Percentiles rank a stretch among this genome's conserved stretches.
Evolutionary conservation across 305 asterid genomes (phyloP).

Genomic region (Plantago rigida): DNA sequence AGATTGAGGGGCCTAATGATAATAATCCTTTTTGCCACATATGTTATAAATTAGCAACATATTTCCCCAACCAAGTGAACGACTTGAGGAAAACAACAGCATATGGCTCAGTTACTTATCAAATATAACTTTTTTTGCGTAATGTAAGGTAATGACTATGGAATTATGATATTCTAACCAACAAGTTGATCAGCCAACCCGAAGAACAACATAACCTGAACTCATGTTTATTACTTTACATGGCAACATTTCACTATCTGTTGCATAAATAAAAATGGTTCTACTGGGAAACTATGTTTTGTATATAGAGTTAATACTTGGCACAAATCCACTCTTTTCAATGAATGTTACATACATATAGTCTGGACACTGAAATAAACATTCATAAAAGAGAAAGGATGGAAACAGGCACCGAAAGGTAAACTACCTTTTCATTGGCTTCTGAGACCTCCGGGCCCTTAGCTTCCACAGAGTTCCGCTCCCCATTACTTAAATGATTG

Average conservation of each 20-base stretch:
- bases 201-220: conserved; percentile 8
- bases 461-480: conserved; percentile 34
- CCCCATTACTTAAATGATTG: conserved; percentile 51
- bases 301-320: no score
- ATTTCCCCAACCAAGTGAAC: conserved; percentile 14
- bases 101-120: background rate
- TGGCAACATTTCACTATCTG: background rate
- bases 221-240: background rate
- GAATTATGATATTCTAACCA: background rate
- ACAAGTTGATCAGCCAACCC: background rate
- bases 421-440: conserved; percentile 48
- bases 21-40: conserved; percentile 1
- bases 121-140: no score
- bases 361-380: background rate
- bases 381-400: background rate
- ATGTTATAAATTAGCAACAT: conserved; percentile 6
- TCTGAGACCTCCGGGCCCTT: conserved; percentile 41
- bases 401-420: conserved; percentile 6
- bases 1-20: background rate
- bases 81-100: conserved; percentile 1
- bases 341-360: background rate
- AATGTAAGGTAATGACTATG: background rate
- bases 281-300: background rate
- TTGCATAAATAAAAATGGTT: conserved; percentile 15
- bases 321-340: background rate